phyloP scores from a whole-genome alignment of 1,284 basidiomycete species.

The Mycena sp. region DNA sequence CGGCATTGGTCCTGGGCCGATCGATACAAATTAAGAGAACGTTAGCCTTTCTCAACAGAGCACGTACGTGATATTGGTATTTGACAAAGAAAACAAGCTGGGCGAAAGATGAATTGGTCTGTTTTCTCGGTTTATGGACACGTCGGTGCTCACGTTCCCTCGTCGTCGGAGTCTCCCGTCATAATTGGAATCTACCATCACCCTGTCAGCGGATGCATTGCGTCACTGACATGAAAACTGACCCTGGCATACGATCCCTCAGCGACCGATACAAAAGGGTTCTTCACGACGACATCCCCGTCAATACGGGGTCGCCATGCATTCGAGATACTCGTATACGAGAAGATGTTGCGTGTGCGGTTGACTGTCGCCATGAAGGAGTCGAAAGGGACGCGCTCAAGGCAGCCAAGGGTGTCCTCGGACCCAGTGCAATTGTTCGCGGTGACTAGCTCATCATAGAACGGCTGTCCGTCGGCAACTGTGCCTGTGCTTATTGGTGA shows the following conservation, averaged over 20 bases:
- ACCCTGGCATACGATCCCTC: slow-evolving; percentile 8
- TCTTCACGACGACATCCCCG: slow-evolving; percentile 7
- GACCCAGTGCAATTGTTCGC: slow-evolving; percentile 2
- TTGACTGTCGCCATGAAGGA: not conserved
- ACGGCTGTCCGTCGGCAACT: not conserved
- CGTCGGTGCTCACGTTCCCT: slow-evolving; percentile 5
- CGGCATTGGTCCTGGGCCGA: slow-evolving; percentile 31
- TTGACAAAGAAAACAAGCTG: not conserved
- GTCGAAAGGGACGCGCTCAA: not conserved
- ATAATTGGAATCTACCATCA: not conserved
- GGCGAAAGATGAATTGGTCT: not conserved
- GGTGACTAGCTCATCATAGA: slow-evolving; percentile 1
- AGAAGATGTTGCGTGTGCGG: not conserved
- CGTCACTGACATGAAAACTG: slow-evolving; percentile 28
- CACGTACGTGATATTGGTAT: slow-evolving; percentile 14
- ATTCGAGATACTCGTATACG: not conserved
- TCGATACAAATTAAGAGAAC: not conserved
- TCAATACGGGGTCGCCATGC: not conserved
- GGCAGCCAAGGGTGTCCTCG: not conserved
- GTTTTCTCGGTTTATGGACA: too few species aligned
- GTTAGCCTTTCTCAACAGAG: too few species aligned
- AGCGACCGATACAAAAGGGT: slow-evolving; percentile 17
- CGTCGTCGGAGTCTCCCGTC: slow-evolving; percentile 13
- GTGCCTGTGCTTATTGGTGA: not conserved
- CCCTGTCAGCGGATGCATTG: not conserved